Percentiles rank a stretch among this genome's conserved stretches.
These are phyloP conservation scores for Strobilomyces echinocephalus DNA, from an alignment of 768 basidiomycete species.

Conservation along the genomic window DNA sequence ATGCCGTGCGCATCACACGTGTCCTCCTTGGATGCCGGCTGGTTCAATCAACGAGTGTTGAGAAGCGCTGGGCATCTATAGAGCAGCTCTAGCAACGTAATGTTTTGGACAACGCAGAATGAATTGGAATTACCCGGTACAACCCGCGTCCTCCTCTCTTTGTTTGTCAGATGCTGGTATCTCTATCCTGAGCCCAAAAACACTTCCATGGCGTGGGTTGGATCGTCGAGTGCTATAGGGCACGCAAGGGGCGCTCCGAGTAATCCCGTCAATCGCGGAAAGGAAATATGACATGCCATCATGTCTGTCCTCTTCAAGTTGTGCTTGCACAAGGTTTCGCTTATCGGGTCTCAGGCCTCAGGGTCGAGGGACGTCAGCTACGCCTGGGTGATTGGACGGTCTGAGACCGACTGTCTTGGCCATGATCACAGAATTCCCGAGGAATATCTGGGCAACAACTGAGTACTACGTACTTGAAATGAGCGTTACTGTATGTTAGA, in stretches of 20 bases:
- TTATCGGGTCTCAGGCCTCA: constrained; percentile 3
- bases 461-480: constrained; percentile 19
- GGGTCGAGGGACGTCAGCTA: constrained; percentile 17
- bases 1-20: constrained; percentile 24
- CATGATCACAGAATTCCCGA: constrained; percentile 6
- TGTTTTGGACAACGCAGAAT: too few relatives aligned
- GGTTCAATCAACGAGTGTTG: neutral
- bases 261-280: neutral
- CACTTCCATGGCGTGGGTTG: constrained; percentile 1
- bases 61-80: too few relatives aligned
- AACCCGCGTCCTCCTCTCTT: too few relatives aligned
- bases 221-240: constrained; percentile 7
- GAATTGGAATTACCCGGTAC: too few relatives aligned
- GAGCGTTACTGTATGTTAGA: constrained; percentile 22
- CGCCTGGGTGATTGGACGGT: neutral
- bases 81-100: too few relatives aligned
- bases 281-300: constrained; percentile 1
- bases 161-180: too few relatives aligned
- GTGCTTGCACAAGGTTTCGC: constrained; percentile 8
- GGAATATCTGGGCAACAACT: constrained; percentile 4
- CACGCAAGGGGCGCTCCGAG: neutral
- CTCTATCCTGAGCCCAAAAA: constrained; percentile 1
- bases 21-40: constrained; percentile 5
- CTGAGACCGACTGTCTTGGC: too few relatives aligned
- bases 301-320: neutral